phyloP scores from a whole-genome alignment of 2,329 filamentous ascomycete genomes.

The Orbilia brochopaga region DNA sequence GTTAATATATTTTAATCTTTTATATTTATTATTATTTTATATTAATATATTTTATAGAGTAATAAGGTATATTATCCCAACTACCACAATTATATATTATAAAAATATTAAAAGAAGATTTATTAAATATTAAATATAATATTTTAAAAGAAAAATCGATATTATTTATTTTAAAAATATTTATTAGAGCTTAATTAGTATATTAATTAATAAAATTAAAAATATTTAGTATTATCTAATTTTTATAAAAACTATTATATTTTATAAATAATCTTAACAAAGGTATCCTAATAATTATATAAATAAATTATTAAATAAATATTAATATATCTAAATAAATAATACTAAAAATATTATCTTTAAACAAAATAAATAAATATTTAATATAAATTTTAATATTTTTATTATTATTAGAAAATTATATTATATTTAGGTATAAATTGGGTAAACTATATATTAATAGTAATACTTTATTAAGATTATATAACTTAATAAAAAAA shows the following conservation, averaged over 20 bases:
- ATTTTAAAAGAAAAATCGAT: constrained; percentile 20
- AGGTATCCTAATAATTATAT: too few species aligned
- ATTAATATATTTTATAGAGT: constrained; percentile 1
- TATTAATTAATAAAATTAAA: constrained; percentile 34
- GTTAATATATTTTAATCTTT: neutral
- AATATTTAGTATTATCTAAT: constrained; percentile 4
- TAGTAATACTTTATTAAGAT: too few species aligned
- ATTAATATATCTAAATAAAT: constrained; percentile 33
- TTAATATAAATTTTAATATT: constrained; percentile 26
- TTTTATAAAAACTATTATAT: too few species aligned
- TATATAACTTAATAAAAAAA: too few species aligned
- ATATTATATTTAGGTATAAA: too few species aligned
- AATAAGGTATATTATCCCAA: neutral
- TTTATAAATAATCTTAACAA: too few species aligned
- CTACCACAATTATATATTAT: constrained; percentile 1
- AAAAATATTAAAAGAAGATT: constrained; percentile 27
- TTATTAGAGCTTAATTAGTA: too few species aligned
- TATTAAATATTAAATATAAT: constrained; percentile 22
- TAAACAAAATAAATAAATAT: constrained; percentile 35
- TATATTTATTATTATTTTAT: constrained; percentile 2
- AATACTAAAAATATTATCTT: constrained; percentile 20
- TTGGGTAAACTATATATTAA: too few species aligned
- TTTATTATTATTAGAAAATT: neutral
- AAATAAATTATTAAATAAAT: neutral
- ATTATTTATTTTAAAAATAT: too few species aligned